Conservation (phyloP, 1,139 yeast genomes). For the Suhomyces coccinellae region DNA sequence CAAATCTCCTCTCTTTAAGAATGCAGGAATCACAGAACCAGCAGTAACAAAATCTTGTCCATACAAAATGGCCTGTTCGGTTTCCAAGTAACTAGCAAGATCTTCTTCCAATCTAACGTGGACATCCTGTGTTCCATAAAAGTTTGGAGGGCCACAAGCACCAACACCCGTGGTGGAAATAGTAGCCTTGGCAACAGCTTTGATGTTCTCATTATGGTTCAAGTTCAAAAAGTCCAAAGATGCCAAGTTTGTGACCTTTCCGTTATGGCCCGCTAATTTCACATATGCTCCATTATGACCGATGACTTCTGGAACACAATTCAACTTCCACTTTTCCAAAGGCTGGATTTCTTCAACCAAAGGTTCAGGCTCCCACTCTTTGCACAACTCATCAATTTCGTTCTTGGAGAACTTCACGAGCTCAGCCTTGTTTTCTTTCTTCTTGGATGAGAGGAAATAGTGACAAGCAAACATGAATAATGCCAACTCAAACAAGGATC, state of each 20-base stretch:
- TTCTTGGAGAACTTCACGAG: conserved; percentile 59
- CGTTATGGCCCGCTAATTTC: conserved; percentile 22
- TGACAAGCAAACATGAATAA: conserved; percentile 81
- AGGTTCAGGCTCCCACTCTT: conserved; percentile 92
- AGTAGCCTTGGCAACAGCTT: conserved; percentile 56
- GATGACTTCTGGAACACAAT: conserved; percentile 60
- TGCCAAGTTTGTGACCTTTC: conserved; percentile 58
- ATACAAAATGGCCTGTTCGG: conserved; percentile 78
- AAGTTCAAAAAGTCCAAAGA: conserved; percentile 64
- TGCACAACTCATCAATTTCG: conserved; percentile 81
- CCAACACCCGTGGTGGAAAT: conserved; percentile 87
- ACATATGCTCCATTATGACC: conserved; percentile 60
- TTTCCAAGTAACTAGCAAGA: conserved; percentile 70
- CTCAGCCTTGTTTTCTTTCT: conserved; percentile 74
- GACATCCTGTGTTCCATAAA: conserved; percentile 93
- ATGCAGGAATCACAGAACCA: conserved; percentile 95
- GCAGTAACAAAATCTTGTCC: conserved; percentile 93
- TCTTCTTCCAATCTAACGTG: conserved; percentile 81
- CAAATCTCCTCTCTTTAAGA: conserved; percentile 91
- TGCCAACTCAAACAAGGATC: conserved; percentile 79
- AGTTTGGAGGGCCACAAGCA: conserved; percentile 98
- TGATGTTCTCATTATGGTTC: conserved; percentile 48
- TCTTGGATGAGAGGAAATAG: conserved; percentile 81
- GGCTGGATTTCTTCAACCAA: conserved; percentile 56
- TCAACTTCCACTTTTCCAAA: conserved; percentile 61